Conservation (phyloP, 176 grass and related monocot species). For the Phoenix roebelenii region DNA sequence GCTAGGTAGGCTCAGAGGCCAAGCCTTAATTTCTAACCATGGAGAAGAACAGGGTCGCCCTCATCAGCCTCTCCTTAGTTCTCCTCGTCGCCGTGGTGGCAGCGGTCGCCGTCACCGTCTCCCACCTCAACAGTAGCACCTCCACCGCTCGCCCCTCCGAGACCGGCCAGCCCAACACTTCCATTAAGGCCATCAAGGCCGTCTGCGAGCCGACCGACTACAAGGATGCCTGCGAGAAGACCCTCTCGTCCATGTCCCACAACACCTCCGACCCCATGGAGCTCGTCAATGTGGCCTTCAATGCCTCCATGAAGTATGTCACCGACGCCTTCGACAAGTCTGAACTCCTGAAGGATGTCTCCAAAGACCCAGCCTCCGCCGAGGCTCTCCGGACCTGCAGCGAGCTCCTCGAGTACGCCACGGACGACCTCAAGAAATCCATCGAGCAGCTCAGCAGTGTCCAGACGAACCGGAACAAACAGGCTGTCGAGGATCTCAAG, state of each 20-base stretch:
- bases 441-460: constrained; percentile 47
- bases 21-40: too few species aligned
- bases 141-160: too few species aligned
- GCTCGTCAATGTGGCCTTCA: constrained; percentile 51
- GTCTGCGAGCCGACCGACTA: constrained; percentile 72
- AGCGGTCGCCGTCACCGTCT: too few species aligned
- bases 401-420: constrained; percentile 75
- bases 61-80: too few species aligned
- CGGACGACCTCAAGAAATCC: constrained; percentile 52
- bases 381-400: constrained; percentile 56
- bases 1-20: too few species aligned
- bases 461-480: constrained; percentile 48
- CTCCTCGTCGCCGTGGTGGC: too few species aligned
- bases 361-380: constrained; percentile 45
- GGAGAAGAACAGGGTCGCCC: too few species aligned
- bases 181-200: constrained; percentile 44
- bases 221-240: constrained; percentile 52
- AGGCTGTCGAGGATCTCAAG: constrained; percentile 43
- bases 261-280: constrained; percentile 36
- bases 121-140: too few species aligned
- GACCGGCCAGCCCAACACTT: constrained; percentile 1
- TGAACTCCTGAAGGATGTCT: constrained; percentile 30
- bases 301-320: constrained; percentile 43
- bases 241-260: constrained; percentile 25
- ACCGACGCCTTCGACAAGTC: constrained; percentile 44